A percentile compares a stretch with the other conserved stretches of the same genome.
phyloP scores from a whole-genome alignment of 2,329 filamentous ascomycete species.

The Pseudogymnoascus sp. region DNA sequence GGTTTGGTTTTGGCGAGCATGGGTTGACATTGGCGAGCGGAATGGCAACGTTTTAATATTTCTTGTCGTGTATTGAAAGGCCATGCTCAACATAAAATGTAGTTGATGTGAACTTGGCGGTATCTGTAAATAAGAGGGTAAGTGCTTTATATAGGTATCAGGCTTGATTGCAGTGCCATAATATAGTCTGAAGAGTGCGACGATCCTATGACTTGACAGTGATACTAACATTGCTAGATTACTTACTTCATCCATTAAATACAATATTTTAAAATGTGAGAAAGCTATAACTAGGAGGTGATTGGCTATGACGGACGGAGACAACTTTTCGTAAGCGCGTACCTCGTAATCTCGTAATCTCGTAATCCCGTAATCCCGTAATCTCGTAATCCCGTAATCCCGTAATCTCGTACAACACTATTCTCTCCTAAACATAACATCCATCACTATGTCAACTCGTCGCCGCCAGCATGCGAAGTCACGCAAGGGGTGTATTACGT shows the following conservation, averaged over 20 bases:
- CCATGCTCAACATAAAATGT: not conserved
- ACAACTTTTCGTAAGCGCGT: not conserved
- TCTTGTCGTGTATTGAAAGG: not conserved
- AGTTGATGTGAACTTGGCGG: not conserved
- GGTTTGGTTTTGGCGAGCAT: conserved; percentile 11
- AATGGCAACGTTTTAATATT: not conserved
- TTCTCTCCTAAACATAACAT: not conserved
- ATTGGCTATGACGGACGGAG: not conserved
- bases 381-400: not conserved
- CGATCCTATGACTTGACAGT: not conserved
- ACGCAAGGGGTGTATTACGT: conserved; percentile 1
- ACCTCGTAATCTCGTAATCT: not conserved
- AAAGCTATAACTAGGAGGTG: not conserved
- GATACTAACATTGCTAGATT: not conserved
- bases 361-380: not conserved
- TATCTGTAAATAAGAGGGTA: not conserved
- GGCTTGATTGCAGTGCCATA: not conserved
- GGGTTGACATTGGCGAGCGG: conserved; percentile 8
- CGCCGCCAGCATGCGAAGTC: conserved; percentile 9
- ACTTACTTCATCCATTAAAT: not conserved
- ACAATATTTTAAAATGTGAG: not conserved
- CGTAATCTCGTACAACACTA: not conserved
- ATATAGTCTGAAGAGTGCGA: not conserved
- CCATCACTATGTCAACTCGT: not conserved
- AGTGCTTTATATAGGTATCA: not conserved